A percentile compares a stretch with the other conserved stretches of the same genome.
These are phyloP conservation scores for Aspergillus funiculosus DNA, from an alignment of 495 filamentous ascomycete species.

Conservation along the genomic window DNA sequence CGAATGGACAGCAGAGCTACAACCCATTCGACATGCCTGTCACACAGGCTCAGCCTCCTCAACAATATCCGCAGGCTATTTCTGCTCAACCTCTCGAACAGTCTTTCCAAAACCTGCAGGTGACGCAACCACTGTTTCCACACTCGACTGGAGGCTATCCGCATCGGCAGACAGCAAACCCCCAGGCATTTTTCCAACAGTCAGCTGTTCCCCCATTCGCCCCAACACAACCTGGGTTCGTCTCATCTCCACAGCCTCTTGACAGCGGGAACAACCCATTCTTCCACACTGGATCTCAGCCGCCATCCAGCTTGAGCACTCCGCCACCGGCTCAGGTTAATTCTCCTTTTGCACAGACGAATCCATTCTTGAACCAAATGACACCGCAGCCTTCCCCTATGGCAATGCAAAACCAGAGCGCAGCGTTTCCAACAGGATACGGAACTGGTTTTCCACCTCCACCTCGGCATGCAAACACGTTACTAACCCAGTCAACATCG, in stretches of 20 bases:
- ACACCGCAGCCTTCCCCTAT: conserved; percentile 21
- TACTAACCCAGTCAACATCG: conserved; percentile 34
- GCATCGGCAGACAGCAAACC: conserved; percentile 44
- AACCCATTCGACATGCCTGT: conserved; percentile 64
- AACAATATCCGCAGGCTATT: conserved; percentile 39
- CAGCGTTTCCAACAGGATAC: conserved; percentile 15
- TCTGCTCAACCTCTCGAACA: conserved; percentile 58
- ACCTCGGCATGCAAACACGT: conserved; percentile 41
- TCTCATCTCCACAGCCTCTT: conserved; percentile 37
- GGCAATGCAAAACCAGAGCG: conserved; percentile 28
- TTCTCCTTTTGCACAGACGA: conserved; percentile 35
- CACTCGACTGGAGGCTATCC: conserved; percentile 76
- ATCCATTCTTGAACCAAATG: conserved; percentile 50
- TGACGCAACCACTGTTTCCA: conserved; percentile 70
- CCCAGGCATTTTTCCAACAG: conserved; percentile 46
- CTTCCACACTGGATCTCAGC: conserved; percentile 45
- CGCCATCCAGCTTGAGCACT: conserved; percentile 32
- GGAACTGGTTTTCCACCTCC: conserved; percentile 15
- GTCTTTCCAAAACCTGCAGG: conserved; percentile 67
- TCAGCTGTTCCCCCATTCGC: conserved; percentile 56
- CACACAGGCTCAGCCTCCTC: conserved; percentile 22
- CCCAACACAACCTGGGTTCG: conserved; percentile 47
- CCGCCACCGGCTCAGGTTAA: conserved; percentile 27
- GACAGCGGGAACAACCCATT: conserved; percentile 60
- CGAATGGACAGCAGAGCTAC: conserved; percentile 29